A percentile compares a stretch with the other conserved stretches of the same genome.
phyloP scores from a whole-genome alignment of 2,329 filamentous ascomycete genomes.

The Colletotrichum australisinense region DNA sequence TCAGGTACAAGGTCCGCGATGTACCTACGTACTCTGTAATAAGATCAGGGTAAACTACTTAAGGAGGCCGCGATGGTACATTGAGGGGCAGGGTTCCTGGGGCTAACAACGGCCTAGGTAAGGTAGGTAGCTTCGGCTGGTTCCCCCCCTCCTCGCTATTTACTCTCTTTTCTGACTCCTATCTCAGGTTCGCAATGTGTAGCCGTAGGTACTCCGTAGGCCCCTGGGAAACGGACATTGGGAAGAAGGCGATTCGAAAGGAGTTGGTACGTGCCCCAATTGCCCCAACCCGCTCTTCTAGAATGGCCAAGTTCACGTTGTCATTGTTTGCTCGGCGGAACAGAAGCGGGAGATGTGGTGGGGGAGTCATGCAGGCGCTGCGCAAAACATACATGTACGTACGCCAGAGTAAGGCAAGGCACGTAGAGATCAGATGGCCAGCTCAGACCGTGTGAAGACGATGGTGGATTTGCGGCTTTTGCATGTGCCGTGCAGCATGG shows the following conservation, averaged over 20 bases:
- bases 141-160: not conserved
- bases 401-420: not conserved
- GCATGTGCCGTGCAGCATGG: conserved; percentile 6
- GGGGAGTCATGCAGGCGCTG: not conserved
- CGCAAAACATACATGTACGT: not conserved
- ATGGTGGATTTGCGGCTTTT: not conserved
- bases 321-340: conserved; percentile 12
- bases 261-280: conserved; percentile 6
- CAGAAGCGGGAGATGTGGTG: not conserved
- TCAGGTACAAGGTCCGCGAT: not conserved
- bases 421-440: not conserved
- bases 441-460: conserved; percentile 19
- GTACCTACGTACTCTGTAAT: conserved; percentile 2
- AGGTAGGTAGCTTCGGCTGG: not conserved
- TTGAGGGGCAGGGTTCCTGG: not conserved
- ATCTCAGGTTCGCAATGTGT: not conserved
- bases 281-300: conserved; percentile 1
- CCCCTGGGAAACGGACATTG: not conserved
- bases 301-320: conserved; percentile 7
- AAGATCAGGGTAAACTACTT: conserved; percentile 8
- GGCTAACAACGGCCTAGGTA: not conserved
- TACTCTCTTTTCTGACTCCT: conserved; percentile 16
- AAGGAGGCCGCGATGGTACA: not conserved
- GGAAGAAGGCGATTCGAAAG: not conserved
- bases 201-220: not conserved